A percentile compares a stretch with the other conserved stretches of the same genome.
phyloP scores from a whole-genome alignment of 768 basidiomycete genomes.

The Dentipellis sp. region DNA sequence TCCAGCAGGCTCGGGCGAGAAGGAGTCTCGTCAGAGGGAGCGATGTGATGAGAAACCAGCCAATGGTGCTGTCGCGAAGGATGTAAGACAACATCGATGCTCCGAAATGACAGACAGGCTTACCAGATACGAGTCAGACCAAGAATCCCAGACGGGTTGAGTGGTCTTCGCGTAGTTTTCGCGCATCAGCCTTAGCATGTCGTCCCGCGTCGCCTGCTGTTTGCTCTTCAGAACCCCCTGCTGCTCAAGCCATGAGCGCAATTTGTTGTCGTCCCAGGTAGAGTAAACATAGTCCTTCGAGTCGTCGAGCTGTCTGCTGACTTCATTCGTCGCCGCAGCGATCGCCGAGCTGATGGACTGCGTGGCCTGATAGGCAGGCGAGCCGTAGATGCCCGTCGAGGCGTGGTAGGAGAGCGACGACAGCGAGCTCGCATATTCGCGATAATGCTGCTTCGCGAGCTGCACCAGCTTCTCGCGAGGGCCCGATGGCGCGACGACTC shows the following conservation, averaged over 20 bases:
- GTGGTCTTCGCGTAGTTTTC: slow-evolving; percentile 29
- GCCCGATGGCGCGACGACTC: slow-evolving; percentile 74
- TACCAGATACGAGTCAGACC: slow-evolving; percentile 82
- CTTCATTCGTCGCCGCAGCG: slow-evolving; percentile 46
- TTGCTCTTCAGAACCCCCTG: slow-evolving; percentile 66
- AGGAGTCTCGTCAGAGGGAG: slow-evolving; percentile 47
- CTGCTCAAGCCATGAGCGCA: slow-evolving; percentile 65
- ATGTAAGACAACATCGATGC: neutral
- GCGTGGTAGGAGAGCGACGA: slow-evolving; percentile 18
- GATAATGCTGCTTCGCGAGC: slow-evolving; percentile 65
- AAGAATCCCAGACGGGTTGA: slow-evolving; percentile 47
- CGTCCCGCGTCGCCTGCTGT: slow-evolving; percentile 48
- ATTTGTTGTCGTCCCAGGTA: slow-evolving; percentile 75
- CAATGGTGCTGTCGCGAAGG: slow-evolving; percentile 52
- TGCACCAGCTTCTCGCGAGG: slow-evolving; percentile 72
- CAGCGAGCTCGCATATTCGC: slow-evolving; percentile 19
- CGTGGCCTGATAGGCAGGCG: slow-evolving; percentile 28
- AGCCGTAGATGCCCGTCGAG: slow-evolving; percentile 34
- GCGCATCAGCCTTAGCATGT: slow-evolving; percentile 61
- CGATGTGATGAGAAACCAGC: slow-evolving; percentile 71
- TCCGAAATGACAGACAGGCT: slow-evolving; percentile 14
- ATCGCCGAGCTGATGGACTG: slow-evolving; percentile 24
- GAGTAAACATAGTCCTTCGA: slow-evolving; percentile 84
- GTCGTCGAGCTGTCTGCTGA: slow-evolving; percentile 48
- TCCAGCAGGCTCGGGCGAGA: slow-evolving; percentile 47